A percentile compares a stretch with the other conserved stretches of the same genome.
These are phyloP conservation scores for Prasinococcaceae sp. DNA, from an alignment of 139 green algal species.

Conservation along the genomic window DNA sequence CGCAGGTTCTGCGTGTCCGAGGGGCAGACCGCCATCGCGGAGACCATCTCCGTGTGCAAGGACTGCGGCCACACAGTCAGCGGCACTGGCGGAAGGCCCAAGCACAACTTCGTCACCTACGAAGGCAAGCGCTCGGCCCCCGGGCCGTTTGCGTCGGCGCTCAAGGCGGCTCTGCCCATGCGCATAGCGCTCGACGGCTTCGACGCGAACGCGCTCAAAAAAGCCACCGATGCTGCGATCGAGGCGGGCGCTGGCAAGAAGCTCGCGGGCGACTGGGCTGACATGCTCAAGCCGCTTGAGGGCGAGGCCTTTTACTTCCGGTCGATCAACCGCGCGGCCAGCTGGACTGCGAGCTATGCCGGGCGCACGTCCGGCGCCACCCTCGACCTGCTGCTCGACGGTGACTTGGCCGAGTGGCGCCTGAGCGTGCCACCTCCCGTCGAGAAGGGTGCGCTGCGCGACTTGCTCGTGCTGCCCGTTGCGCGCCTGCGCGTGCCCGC, in stretches of 20 bases:
- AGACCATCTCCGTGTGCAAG: background rate
- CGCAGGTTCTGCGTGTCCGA: constrained; percentile 13
- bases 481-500: background rate
- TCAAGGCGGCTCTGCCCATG: constrained; percentile 17
- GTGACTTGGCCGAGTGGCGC: background rate
- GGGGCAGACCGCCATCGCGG: background rate
- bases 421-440: constrained; percentile 1
- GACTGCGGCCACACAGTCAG: constrained; percentile 13
- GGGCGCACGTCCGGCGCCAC: background rate
- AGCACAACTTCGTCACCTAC: constrained; percentile 12
- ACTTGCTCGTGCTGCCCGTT: background rate
- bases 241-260: too few relatives aligned
- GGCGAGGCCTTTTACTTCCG: constrained; percentile 10
- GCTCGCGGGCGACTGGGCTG: background rate
- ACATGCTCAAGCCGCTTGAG: background rate
- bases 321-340: constrained; percentile 6
- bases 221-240: too few relatives aligned
- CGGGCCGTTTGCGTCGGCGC: background rate
- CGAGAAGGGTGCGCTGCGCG: background rate
- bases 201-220: background rate
- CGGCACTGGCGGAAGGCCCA: constrained; percentile 4
- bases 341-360: constrained; percentile 10
- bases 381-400: constrained; percentile 6
- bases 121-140: background rate
- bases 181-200: constrained; percentile 1